These are phyloP conservation scores for Nectriaceae sp. DNA, from an alignment of 2,329 filamentous ascomycete species.

Conservation along the genomic window DNA sequence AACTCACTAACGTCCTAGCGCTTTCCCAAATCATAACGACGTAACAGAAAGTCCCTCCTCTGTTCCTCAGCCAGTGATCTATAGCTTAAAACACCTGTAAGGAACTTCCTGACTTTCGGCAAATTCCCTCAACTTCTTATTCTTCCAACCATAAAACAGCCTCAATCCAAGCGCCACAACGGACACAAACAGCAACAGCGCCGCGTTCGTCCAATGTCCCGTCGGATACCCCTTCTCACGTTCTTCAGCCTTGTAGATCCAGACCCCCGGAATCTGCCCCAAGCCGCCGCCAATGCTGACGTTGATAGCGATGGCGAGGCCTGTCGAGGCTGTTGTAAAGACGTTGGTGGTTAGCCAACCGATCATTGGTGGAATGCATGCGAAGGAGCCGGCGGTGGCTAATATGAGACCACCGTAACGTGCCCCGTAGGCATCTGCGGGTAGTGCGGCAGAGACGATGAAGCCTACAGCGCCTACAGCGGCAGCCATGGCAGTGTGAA, in stretches of 20 bases:
- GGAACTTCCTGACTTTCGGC: slow-evolving; percentile 33
- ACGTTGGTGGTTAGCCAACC: slow-evolving; percentile 73
- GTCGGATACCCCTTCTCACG: slow-evolving; percentile 64
- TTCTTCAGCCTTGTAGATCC: slow-evolving; percentile 71
- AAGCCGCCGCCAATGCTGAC: slow-evolving; percentile 66
- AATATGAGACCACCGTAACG: slow-evolving; percentile 74
- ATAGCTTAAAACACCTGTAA: slow-evolving; percentile 45
- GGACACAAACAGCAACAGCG: slow-evolving; percentile 58
- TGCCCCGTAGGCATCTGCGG: slow-evolving; percentile 56
- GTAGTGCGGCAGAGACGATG: slow-evolving; percentile 64
- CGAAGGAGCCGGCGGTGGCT: slow-evolving; percentile 66
- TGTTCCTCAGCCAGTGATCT: neutral
- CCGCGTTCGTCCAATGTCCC: slow-evolving; percentile 69
- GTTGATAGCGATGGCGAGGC: slow-evolving; percentile 71
- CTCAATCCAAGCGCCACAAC: slow-evolving; percentile 56
- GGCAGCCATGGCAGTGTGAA: slow-evolving; percentile 45
- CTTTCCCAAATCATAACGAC: neutral
- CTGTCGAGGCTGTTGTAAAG: slow-evolving; percentile 63
- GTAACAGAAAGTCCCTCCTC: neutral
- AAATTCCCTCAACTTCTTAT: slow-evolving; percentile 37
- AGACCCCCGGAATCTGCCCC: slow-evolving; percentile 72
- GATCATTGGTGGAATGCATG: slow-evolving; percentile 68
- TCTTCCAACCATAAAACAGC: slow-evolving; percentile 55
- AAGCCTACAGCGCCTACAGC: slow-evolving; percentile 51
- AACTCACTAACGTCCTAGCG: neutral